These are phyloP conservation scores for Agrostemma githago DNA, from an alignment of 148 eudicot genomes.

Conservation along the genomic window DNA sequence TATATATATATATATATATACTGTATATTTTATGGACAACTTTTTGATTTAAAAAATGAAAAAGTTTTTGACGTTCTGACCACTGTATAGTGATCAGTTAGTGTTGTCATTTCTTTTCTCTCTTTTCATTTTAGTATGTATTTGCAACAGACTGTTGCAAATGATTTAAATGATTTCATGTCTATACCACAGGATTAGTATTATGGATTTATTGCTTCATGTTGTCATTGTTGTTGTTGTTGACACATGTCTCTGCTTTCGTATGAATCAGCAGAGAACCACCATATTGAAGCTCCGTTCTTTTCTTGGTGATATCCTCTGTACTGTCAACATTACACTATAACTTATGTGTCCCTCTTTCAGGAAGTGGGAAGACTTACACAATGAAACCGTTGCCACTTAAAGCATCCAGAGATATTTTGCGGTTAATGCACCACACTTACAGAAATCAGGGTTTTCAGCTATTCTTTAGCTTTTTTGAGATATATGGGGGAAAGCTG, in stretches of 20 bases:
- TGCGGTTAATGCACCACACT: slow-evolving; percentile 87
- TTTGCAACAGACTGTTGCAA: background rate
- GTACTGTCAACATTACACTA: background rate
- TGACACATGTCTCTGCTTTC: slow-evolving; percentile 1
- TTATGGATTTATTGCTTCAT: background rate
- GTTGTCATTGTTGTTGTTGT: background rate
- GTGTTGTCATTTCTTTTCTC: background rate
- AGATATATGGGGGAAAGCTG: slow-evolving; percentile 97
- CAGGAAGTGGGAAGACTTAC: slow-evolving; percentile 97
- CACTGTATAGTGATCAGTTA: background rate
- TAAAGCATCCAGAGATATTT: slow-evolving; percentile 79
- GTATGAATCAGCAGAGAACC: slow-evolving; percentile 1
- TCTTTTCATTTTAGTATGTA: background rate
- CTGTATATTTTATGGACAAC: background rate
- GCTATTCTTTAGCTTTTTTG: slow-evolving; percentile 91
- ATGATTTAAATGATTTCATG: background rate
- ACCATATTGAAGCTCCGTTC: background rate
- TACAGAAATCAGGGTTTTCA: slow-evolving; percentile 93
- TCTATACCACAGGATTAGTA: background rate
- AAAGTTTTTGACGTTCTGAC: background rate
- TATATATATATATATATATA: too few relatives aligned
- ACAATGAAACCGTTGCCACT: slow-evolving; percentile 98
- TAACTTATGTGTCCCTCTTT: slow-evolving; percentile 21
- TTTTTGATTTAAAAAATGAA: background rate
- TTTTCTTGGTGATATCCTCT: background rate